Evolutionary conservation across 306 rosid genomes (phyloP), one percentile per base, ranked within the genome.

Genomic region (Astragalus membranaceus): DNA sequence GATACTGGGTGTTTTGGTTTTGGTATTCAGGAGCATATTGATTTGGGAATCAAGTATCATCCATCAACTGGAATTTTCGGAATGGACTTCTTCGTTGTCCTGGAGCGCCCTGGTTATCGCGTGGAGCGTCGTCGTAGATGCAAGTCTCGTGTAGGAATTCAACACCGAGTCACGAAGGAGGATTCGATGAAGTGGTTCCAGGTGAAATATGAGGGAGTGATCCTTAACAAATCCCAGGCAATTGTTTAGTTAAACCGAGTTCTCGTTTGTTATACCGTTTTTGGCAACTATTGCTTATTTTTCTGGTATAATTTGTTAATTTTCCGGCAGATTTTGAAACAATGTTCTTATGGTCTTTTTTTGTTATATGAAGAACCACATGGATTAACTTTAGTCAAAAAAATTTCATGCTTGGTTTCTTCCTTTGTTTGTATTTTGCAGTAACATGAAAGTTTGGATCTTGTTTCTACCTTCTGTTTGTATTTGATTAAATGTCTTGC

Each of bases 151-250:
- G 92, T 91, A 29, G 97, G 97, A 58, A 88, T 91, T 64, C 97
- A 83, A 83, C 91, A 91, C 84, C 77, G 96, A 8, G 97, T 91
- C 53, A 87, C 91, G 1, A 91, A 91, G 76, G 97, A 91, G 5
- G 97, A 88, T 73, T 77, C 97, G 2, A 91, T 91, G 96, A 91
- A 91, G 80, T 91, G 97, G 97, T 91, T 91, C 87, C 96, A 91
- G 72, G 92, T 88, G 69, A 91, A 88, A 64, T 88, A 91, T 13
- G 97, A 91, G 76, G 97, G 96, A 41, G 97, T 91, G 14, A 91
- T 91, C 74, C 92, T 91, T 26, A 91, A 91, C 87, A 91, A 91
- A 75, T 78, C 97, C 0, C 95, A 91, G 58, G 64, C 77, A n/a
- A 61, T 79, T 66, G 67, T 77, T 49, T 52, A 69, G 83, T 70